Evolutionary conservation across 2,329 filamentous ascomycete genomes (phyloP).

Genomic region (Cladosporium cucumerinum): DNA sequence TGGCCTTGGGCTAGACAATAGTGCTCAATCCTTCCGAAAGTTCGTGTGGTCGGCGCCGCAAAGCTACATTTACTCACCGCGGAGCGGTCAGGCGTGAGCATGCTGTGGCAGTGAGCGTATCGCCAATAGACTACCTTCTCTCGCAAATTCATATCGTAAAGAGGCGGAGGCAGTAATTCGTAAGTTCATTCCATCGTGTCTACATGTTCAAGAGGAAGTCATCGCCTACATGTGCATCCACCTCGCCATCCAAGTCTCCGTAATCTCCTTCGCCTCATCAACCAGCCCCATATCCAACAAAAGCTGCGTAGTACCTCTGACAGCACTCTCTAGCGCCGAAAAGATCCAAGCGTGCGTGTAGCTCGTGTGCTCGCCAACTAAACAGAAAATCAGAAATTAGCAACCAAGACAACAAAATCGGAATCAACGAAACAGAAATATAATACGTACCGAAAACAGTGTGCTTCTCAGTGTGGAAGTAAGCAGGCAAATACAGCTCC

Average conservation of each 20-base stretch:
- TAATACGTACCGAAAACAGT: slow-evolving; percentile 56
- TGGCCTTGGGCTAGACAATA: not conserved
- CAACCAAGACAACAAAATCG: too few species aligned
- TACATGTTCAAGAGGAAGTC: too few species aligned
- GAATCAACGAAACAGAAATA: too few species aligned
- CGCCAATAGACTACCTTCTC: too few species aligned
- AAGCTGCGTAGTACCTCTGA: slow-evolving; percentile 63
- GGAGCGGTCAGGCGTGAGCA: too few species aligned
- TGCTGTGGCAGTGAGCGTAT: too few species aligned
- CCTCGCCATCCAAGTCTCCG: slow-evolving; percentile 65
- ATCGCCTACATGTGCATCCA: slow-evolving; percentile 48
- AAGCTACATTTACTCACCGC: too few species aligned
- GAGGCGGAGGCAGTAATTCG: not conserved
- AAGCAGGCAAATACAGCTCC: slow-evolving; percentile 67
- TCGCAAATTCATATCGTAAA: too few species aligned
- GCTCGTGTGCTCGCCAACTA: slow-evolving; percentile 58
- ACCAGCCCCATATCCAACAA: slow-evolving; percentile 63
- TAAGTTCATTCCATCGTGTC: not conserved
- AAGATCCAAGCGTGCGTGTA: slow-evolving; percentile 72
- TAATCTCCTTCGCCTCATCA: slow-evolving; percentile 64
- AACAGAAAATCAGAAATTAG: not conserved
- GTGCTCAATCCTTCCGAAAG: not conserved
- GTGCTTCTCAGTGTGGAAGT: slow-evolving; percentile 65
- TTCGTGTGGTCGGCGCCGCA: not conserved
- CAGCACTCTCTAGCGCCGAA: slow-evolving; percentile 63